Conservation (phyloP, 2,329 filamentous ascomycete genomes). For the Shiraia bambusicola region DNA sequence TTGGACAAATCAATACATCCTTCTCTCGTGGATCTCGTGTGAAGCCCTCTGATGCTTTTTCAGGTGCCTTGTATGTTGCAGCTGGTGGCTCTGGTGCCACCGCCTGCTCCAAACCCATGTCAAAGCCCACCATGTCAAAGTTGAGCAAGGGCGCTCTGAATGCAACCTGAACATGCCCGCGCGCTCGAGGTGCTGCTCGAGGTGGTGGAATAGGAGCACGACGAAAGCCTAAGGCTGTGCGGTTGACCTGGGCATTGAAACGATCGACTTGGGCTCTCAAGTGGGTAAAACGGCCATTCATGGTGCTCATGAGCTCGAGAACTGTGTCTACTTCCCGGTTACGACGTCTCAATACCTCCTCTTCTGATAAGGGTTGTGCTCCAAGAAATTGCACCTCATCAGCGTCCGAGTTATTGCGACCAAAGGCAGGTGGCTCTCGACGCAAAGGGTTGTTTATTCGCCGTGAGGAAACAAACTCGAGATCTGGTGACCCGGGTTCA, state of each 20-base stretch:
- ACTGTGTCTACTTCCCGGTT: conserved; percentile 20
- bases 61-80: conserved; percentile 63
- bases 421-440: conserved; percentile 4
- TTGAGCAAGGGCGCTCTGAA: conserved; percentile 37
- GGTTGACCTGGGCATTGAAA: conserved; percentile 19
- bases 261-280: conserved; percentile 26
- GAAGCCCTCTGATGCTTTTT: conserved; percentile 72
- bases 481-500: conserved; percentile 46
- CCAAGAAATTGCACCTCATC: conserved; percentile 37
- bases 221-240: conserved; percentile 12
- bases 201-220: conserved; percentile 19
- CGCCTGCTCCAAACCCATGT: conserved; percentile 40
- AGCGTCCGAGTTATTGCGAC: conserved; percentile 18
- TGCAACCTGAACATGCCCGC: conserved; percentile 22
- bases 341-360: conserved; percentile 17
- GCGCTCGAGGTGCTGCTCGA: conserved; percentile 12
- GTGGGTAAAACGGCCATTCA: conserved; percentile 21
- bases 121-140: conserved; percentile 49
- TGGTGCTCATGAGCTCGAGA: conserved; percentile 19
- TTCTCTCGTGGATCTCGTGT: conserved; percentile 74
- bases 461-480: conserved; percentile 50
- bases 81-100: conserved; percentile 27
- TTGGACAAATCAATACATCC: conserved; percentile 76
- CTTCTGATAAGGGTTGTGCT: conserved; percentile 24
- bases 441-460: conserved; percentile 24